Conservation (phyloP, 2,329 filamentous ascomycete species). For the Claviceps quebecensis region DNA sequence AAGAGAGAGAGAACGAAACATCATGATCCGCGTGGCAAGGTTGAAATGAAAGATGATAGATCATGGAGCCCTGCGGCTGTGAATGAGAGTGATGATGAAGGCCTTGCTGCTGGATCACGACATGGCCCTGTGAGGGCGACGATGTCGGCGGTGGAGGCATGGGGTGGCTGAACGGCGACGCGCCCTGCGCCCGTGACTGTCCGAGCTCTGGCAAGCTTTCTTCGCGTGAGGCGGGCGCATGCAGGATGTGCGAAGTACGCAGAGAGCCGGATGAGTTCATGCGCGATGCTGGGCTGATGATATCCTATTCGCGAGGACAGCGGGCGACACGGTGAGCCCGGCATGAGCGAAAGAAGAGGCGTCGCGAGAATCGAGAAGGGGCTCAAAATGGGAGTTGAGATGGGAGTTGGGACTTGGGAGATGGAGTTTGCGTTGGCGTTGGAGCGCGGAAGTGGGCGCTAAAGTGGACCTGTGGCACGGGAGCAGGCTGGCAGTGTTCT, state of each 20-base stretch:
- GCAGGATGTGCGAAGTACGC: constrained; percentile 22
- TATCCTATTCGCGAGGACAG: constrained; percentile 5
- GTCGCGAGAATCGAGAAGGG: constrained; percentile 1
- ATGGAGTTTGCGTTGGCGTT: neutral
- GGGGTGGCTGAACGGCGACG: constrained; percentile 30
- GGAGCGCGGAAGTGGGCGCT: neutral
- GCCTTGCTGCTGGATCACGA: constrained; percentile 12
- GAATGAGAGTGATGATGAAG: constrained; percentile 13
- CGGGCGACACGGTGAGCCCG: constrained; percentile 4
- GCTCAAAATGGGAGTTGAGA: neutral
- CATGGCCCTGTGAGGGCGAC: constrained; percentile 23
- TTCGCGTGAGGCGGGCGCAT: constrained; percentile 18
- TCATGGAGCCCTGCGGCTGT: constrained; percentile 20
- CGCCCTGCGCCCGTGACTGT: constrained; percentile 29
- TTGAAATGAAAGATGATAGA: too few species aligned
- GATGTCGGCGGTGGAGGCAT: constrained; percentile 33
- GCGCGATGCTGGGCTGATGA: constrained; percentile 1
- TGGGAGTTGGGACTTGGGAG: neutral
- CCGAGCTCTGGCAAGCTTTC: constrained; percentile 18
- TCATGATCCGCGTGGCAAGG: too few species aligned
- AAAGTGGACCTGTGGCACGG: constrained; percentile 6
- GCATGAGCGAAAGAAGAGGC: constrained; percentile 2
- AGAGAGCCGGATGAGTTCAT: constrained; percentile 6
- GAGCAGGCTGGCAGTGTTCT: constrained; percentile 12
- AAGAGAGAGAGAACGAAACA: too few species aligned